Evolutionary conservation across 169 alveolate genomes (phyloP).

Genomic region (Theileria sp.): DNA sequence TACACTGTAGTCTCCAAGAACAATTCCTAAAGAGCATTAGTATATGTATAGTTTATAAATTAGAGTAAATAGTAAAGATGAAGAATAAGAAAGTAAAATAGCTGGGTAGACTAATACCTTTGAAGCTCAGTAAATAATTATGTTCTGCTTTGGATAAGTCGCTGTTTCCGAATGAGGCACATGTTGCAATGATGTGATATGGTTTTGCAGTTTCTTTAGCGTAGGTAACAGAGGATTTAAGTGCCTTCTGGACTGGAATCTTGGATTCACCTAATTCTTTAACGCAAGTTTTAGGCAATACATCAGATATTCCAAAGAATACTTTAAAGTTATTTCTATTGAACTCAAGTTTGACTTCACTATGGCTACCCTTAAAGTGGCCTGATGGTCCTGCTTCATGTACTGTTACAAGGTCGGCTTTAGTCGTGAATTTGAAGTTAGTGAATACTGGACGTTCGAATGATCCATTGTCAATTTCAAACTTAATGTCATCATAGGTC

Average conservation of each 20-base stretch:
- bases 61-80: neutral
- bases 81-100: too few relatives aligned
- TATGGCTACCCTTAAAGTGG: neutral
- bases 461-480: neutral
- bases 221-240: neutral
- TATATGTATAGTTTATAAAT: neutral
- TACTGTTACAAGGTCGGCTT: neutral
- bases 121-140: neutral
- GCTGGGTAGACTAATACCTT: neutral
- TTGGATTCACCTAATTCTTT: slow-evolving; percentile 1
- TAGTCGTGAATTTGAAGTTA: neutral
- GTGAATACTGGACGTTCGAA: neutral
- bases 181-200: slow-evolving; percentile 9
- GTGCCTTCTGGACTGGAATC: neutral
- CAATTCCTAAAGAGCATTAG: neutral
- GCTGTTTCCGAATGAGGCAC: neutral
- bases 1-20: slow-evolving; percentile 5
- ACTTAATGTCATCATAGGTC: neutral
- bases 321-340: neutral
- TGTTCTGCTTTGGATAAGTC: neutral
- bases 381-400: neutral
- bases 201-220: neutral
- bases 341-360: neutral
- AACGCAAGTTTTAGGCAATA: neutral
- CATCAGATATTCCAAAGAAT: neutral